Conservation (phyloP, 2,329 filamentous ascomycete species). For the Ascochyta rabiei region DNA sequence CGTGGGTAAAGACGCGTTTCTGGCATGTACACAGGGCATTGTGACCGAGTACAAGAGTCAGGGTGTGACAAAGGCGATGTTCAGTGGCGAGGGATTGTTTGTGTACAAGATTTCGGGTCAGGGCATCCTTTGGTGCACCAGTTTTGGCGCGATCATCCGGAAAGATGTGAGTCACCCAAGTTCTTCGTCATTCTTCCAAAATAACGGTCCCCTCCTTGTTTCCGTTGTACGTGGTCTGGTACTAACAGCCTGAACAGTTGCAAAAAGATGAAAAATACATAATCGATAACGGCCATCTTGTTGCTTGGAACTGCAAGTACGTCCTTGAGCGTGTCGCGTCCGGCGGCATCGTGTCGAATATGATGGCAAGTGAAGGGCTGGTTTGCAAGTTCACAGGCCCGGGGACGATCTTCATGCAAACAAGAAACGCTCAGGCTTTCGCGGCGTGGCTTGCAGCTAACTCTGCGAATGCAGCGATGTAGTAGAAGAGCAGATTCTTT, state of each 20-base stretch:
- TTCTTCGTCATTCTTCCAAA: neutral
- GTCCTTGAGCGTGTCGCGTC: constrained; percentile 86
- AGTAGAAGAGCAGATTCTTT: neutral
- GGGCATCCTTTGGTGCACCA: constrained; percentile 87
- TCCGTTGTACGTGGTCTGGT: neutral
- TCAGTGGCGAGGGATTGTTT: constrained; percentile 90
- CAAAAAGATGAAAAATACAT: constrained; percentile 81
- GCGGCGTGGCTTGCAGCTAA: constrained; percentile 55
- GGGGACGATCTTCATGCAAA: constrained; percentile 91
- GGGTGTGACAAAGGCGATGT: constrained; percentile 85
- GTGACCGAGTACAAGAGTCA: constrained; percentile 88
- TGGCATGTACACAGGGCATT: constrained; percentile 86
- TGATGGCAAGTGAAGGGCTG: constrained; percentile 82
- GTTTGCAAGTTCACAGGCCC: constrained; percentile 93
- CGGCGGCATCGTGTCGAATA: constrained; percentile 88
- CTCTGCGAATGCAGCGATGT: constrained; percentile 16
- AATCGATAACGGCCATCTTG: constrained; percentile 89
- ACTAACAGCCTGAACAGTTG: constrained; percentile 45
- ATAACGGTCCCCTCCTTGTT: neutral
- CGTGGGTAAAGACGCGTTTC: constrained; percentile 83
- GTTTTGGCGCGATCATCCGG: constrained; percentile 91
- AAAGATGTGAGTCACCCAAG: constrained; percentile 75
- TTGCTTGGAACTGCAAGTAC: constrained; percentile 97
- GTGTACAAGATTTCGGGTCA: constrained; percentile 83
- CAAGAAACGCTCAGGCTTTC: constrained; percentile 77